Evolutionary conservation across 768 basidiomycete species (phyloP), one percentile per base, ranked within the genome.

Genomic region (Basidioascus undulatus): DNA sequence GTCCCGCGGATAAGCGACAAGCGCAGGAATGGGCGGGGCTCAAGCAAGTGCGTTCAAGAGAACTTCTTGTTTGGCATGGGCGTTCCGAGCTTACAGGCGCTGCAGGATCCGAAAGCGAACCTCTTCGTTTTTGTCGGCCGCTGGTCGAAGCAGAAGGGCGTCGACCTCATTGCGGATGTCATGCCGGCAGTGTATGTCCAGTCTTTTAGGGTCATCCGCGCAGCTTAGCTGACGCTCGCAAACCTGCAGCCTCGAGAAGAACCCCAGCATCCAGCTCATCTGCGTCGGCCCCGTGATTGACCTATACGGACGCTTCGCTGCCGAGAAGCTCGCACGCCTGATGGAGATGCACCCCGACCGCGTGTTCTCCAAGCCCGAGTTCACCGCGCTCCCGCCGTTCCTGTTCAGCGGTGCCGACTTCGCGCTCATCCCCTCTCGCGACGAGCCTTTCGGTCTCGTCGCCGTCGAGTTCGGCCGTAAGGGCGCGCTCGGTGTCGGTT

Each of bases 121-220:
- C 57, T 92, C 35, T 89, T 92, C 54, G 86, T 92, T 46, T 89
- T 92, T 58, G 86, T 92, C 47, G 86, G 86, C 55, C 76, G 86
- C 47, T 92, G 86, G 86, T 92, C 86, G 5, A 92, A 89, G 59
- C 86, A 92, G 59, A 92, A 92, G 59, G 86, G 59, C n/a, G 83
- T 92, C n/a, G 86, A 92, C 61, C 63, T 92, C 32, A 92, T 92
- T 49, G 86, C 86, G 7, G 86, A 92, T 59, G 74, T 92, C 47
- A 80, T 92, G 79, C 86, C 84, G 19, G 67, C 70, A 3, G 53
- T 92, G 74, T 80, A 53, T 51, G 78, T 68, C 11, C 37, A 27
- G 19, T 49, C n/a, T n/a, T n/a, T n/a, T n/a, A n/a, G n/a, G n/a
- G n/a, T 5, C 44, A 2, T 28, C 32, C 24, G 16, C 30, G 15